Evolutionary conservation across 75 land plant species (phyloP).

Genomic region (Isoetes taiwanensis): DNA sequence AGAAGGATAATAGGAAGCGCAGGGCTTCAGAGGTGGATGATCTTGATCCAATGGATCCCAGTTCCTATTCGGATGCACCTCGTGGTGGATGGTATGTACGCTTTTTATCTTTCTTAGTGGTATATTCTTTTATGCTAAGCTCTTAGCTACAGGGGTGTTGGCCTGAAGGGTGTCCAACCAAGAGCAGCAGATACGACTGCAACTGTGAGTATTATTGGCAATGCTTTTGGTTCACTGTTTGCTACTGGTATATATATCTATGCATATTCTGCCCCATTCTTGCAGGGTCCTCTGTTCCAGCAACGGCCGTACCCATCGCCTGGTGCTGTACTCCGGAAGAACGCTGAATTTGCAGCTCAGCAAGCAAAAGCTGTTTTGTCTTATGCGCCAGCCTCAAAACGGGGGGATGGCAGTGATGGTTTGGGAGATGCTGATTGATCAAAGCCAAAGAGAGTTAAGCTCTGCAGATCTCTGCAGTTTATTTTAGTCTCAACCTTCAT

Average conservation of each 20-base stretch:
- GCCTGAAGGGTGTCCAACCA: slow-evolving; percentile 97
- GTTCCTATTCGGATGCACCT: slow-evolving; percentile 99
- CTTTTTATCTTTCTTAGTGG: neutral
- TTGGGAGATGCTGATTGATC: slow-evolving; percentile 93
- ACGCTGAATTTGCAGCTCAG: slow-evolving; percentile 84
- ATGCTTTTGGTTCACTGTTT: neutral
- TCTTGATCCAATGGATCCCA: slow-evolving; percentile 99
- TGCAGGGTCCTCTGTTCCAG: slow-evolving; percentile 94
- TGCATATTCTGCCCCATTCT: slow-evolving; percentile 3
- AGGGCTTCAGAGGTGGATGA: slow-evolving; percentile 58
- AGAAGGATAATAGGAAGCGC: slow-evolving; percentile 51
- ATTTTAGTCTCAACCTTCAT: too few relatives aligned
- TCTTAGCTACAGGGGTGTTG: slow-evolving; percentile 74
- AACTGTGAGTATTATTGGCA: slow-evolving; percentile 38
- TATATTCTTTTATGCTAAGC: too few relatives aligned
- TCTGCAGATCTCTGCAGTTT: too few relatives aligned
- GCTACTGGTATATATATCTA: neutral
- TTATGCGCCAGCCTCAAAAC: slow-evolving; percentile 56
- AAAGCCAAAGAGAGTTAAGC: too few relatives aligned
- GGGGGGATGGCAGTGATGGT: slow-evolving; percentile 97
- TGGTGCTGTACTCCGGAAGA: slow-evolving; percentile 86
- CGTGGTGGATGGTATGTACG: slow-evolving; percentile 93
- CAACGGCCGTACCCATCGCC: slow-evolving; percentile 99
- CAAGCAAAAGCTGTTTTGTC: slow-evolving; percentile 38
- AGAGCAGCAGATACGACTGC: slow-evolving; percentile 99